These are phyloP conservation scores for Phytophthora megakarya DNA, from an alignment of 352 stramenopile species.

Conservation along the genomic window DNA sequence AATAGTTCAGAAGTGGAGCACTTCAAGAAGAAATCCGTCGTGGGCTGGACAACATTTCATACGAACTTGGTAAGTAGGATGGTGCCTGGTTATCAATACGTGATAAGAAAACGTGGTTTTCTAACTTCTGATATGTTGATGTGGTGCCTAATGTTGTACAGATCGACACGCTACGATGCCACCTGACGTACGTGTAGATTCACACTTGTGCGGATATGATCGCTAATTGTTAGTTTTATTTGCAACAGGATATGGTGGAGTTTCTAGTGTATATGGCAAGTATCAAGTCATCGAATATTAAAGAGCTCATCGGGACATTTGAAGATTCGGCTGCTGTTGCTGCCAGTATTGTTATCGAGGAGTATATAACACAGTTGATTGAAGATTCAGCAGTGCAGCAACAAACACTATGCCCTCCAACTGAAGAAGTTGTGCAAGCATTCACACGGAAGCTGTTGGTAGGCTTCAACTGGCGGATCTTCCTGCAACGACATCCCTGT, in stretches of 20 bases:
- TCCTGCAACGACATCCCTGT: conserved; percentile 19
- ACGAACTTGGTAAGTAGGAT: conserved; percentile 40
- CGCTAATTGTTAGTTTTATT: conserved; percentile 11
- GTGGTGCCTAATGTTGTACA: conserved; percentile 23
- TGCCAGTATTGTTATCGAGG: conserved; percentile 73
- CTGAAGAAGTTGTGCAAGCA: conserved; percentile 39
- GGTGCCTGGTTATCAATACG: neutral
- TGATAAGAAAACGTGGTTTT: neutral
- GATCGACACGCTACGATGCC: conserved; percentile 51
- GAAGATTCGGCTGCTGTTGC: conserved; percentile 77
- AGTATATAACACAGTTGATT: conserved; percentile 74
- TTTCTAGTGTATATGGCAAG: conserved; percentile 72
- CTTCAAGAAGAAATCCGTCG: conserved; percentile 40
- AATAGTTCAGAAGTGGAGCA: conserved; percentile 28
- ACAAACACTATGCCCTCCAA: conserved; percentile 26
- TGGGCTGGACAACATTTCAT: conserved; percentile 52
- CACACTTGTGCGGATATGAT: neutral
- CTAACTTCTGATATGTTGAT: conserved; percentile 2
- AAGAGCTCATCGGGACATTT: conserved; percentile 80
- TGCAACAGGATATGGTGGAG: conserved; percentile 64
- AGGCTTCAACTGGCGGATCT: conserved; percentile 61
- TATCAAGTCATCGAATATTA: conserved; percentile 59
- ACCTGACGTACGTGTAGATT: conserved; percentile 49
- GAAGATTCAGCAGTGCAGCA: conserved; percentile 35
- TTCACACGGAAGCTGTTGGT: conserved; percentile 54